Conservation (phyloP, 371 early-diverging fungal species). For the Mucor racemosus region DNA sequence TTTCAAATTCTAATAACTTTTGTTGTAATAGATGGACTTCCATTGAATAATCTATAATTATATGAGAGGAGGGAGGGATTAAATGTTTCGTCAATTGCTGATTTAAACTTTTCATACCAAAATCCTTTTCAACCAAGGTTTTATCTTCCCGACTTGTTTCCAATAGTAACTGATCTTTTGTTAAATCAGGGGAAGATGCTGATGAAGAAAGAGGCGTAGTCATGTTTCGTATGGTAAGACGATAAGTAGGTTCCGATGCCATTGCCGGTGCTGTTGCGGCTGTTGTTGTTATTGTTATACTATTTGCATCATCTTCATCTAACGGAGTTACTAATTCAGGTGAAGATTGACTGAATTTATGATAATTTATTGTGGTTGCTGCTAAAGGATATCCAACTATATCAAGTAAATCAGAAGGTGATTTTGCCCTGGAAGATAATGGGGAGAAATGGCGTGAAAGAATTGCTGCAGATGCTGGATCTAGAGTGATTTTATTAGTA, state of each 20-base stretch:
- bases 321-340: constrained; percentile 19
- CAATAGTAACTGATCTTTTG: constrained; percentile 1
- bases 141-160: constrained; percentile 27
- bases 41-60: neutral
- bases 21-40: constrained; percentile 18
- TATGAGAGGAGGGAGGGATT: neutral
- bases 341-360: constrained; percentile 7
- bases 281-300: neutral
- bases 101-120: neutral
- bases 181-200: neutral
- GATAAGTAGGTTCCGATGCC: neutral
- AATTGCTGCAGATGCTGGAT: constrained; percentile 25
- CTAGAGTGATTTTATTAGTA: constrained; percentile 16
- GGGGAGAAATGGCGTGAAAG: constrained; percentile 31
- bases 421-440: constrained; percentile 25
- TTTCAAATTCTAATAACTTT: constrained; percentile 19
- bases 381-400: constrained; percentile 29
- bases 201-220: neutral
- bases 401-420: constrained; percentile 37
- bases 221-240: constrained; percentile 15
- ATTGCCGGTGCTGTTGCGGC: neutral
- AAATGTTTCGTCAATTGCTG: no score
- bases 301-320: neutral
- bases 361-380: neutral
- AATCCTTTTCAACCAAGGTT: constrained; percentile 18